These are phyloP conservation scores for Fraxinus xanthoxyloides DNA, from an alignment of 305 asterid genomes.

Conservation along the genomic window DNA sequence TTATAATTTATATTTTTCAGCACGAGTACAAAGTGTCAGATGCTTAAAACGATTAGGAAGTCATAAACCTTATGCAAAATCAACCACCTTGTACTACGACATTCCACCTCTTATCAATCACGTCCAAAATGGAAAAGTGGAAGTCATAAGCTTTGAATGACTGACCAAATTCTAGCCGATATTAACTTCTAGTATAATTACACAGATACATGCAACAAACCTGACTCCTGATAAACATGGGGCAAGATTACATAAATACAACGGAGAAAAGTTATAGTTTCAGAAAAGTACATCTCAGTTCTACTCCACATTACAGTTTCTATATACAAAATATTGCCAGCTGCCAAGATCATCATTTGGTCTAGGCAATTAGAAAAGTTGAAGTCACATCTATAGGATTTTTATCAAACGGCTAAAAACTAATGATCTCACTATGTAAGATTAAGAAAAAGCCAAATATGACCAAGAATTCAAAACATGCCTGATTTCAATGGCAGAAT, in stretches of 20 bases:
- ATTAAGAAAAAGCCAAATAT: neutral
- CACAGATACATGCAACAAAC: neutral
- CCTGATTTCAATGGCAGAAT: slow-evolving; percentile 44
- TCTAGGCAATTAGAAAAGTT: neutral
- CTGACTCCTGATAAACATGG: neutral
- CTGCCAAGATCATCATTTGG: neutral
- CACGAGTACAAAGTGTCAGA: neutral
- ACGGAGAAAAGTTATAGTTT: neutral
- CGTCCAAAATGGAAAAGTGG: neutral
- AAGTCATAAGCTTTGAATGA: neutral
- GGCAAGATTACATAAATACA: neutral
- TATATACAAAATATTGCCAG: neutral
- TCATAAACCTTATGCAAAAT: neutral
- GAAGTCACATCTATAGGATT: neutral
- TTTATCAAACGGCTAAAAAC: neutral
- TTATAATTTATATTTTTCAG: neutral
- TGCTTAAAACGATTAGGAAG: neutral
- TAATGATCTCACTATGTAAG: neutral
- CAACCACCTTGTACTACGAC: neutral
- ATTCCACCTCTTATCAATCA: neutral
- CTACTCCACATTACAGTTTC: neutral
- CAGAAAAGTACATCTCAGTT: neutral
- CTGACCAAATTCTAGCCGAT: neutral
- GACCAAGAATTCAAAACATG: slow-evolving; percentile 9
- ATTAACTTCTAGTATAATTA: neutral